A percentile compares a stretch with the other conserved stretches of the same genome.
Conservation (phyloP, 257 asterid species). For the Solanum rostratum region DNA sequence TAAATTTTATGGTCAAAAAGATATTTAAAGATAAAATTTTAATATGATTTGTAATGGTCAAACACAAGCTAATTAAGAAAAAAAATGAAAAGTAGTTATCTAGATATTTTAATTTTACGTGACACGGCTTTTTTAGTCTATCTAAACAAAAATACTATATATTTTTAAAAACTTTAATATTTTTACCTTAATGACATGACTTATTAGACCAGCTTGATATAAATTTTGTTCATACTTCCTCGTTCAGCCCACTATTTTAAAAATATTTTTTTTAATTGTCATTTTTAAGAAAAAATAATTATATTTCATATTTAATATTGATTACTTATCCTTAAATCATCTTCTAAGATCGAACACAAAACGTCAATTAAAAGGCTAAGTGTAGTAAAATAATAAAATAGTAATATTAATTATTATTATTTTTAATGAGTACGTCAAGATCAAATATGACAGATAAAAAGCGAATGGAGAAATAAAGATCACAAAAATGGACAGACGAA, state of each 20-base stretch:
- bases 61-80: not conserved
- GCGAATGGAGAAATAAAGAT: not conserved
- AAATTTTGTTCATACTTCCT: not conserved
- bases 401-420: no score
- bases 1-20: not conserved
- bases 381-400: no score
- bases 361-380: no score
- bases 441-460: no score
- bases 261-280: no score
- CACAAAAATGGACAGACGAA: not conserved
- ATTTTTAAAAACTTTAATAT: not conserved
- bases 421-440: no score
- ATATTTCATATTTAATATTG: no score
- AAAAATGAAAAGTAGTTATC: not conserved
- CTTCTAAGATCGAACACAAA: no score
- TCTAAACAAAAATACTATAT: not conserved
- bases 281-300: no score
- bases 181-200: no score
- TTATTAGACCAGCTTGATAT: not conserved
- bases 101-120: rapidly evolving
- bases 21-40: not conserved
- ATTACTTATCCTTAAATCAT: no score
- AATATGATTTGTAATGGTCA: not conserved
- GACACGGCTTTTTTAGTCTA: not conserved
- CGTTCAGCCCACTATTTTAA: no score